Evolutionary conservation across 169 alveolate species (phyloP).

Genomic region (Plasmodium chabaudi): DNA sequence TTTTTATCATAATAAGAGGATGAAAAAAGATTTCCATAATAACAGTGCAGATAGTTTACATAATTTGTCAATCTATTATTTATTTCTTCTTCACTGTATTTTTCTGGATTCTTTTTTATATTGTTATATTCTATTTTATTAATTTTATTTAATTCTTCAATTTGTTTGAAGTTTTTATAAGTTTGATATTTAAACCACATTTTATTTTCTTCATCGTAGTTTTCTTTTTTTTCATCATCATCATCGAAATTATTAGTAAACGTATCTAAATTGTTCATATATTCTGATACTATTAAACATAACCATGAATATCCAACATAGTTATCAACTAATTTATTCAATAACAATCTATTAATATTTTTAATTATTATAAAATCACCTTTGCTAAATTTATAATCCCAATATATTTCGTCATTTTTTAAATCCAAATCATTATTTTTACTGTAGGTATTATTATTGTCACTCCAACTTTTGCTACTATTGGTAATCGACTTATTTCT

Average conservation of each 20-base stretch:
- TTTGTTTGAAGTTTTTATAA: conserved; percentile 18
- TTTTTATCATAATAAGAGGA: background rate
- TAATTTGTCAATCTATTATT: conserved; percentile 8
- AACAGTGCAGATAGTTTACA: conserved; percentile 39
- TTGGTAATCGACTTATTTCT: background rate
- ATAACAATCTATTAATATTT: conserved; percentile 79
- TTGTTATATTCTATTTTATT: background rate
- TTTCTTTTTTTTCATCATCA: background rate
- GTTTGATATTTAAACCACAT: background rate
- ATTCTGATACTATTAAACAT: conserved; percentile 78
- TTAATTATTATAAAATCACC: conserved; percentile 77
- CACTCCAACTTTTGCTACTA: background rate
- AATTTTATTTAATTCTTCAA: background rate
- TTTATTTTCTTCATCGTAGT: conserved; percentile 4
- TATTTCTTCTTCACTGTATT: background rate
- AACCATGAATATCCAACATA: conserved; percentile 87
- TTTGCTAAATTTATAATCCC: conserved; percentile 40
- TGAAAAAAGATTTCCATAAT: conserved; percentile 12
- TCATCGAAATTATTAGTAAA: background rate
- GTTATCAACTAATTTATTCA: conserved; percentile 84
- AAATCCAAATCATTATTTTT: background rate
- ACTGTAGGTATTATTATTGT: background rate
- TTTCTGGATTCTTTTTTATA: background rate
- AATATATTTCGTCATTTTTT: conserved; percentile 1
- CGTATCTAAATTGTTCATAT: conserved; percentile 27